Conservation (phyloP, 768 basidiomycete genomes). For the Rhizopogon vulgaris region DNA sequence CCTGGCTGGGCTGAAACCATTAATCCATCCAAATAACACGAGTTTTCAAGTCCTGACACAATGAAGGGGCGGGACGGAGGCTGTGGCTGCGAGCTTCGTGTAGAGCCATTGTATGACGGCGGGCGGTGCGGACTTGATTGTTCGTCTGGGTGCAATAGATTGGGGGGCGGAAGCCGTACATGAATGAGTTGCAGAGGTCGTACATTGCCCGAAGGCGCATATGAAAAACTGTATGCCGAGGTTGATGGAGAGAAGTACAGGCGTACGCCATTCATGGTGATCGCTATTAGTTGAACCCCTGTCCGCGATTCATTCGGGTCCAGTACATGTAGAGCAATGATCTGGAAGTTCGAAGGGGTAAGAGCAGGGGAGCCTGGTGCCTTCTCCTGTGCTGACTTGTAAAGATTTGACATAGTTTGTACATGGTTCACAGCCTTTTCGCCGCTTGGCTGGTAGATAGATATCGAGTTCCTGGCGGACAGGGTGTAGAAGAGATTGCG, state of each 20-base stretch:
- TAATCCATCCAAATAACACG: slow-evolving; percentile 63
- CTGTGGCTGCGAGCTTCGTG: slow-evolving; percentile 38
- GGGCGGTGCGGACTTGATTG: slow-evolving; percentile 47
- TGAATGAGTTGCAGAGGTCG: slow-evolving; percentile 62
- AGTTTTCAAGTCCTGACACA: slow-evolving; percentile 51
- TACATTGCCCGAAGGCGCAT: slow-evolving; percentile 26
- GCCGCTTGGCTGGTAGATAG: slow-evolving; percentile 55
- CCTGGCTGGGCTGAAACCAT: slow-evolving; percentile 68
- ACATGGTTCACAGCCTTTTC: slow-evolving; percentile 65
- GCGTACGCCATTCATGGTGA: slow-evolving; percentile 78
- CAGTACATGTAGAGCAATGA: slow-evolving; percentile 67
- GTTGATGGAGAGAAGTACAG: slow-evolving; percentile 70
- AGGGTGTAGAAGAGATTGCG: slow-evolving; percentile 78
- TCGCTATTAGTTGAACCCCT: slow-evolving; percentile 70
- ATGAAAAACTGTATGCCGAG: slow-evolving; percentile 44
- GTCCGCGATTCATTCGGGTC: slow-evolving; percentile 60
- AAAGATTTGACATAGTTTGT: slow-evolving; percentile 71
- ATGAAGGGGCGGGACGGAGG: slow-evolving; percentile 51
- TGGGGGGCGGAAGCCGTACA: slow-evolving; percentile 72
- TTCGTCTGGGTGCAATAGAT: slow-evolving; percentile 74
- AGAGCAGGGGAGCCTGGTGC: slow-evolving; percentile 72
- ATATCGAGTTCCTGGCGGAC: slow-evolving; percentile 57
- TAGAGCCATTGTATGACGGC: slow-evolving; percentile 38
- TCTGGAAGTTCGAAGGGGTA: slow-evolving; percentile 61
- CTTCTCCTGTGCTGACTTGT: slow-evolving; percentile 75